Conservation (phyloP, 78 protist genomes). For the Polysphondylium violaceum region DNA sequence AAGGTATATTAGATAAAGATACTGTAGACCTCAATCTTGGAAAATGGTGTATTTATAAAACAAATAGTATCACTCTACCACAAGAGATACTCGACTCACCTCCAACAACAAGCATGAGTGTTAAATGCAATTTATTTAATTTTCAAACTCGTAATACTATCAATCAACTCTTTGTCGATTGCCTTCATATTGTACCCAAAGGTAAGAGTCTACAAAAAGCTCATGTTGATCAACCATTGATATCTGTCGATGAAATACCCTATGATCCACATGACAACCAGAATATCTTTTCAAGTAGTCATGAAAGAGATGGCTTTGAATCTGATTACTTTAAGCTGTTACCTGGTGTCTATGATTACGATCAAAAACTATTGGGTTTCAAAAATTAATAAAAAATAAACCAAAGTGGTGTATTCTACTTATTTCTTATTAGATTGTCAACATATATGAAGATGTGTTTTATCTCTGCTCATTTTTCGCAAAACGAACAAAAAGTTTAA, state of each 20-base stretch:
- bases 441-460: no score
- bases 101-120: background rate
- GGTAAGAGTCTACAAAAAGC: background rate
- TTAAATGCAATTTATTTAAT: background rate
- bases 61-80: background rate
- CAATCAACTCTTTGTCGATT: background rate
- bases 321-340: background rate
- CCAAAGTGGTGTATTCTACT: no score
- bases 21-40: background rate
- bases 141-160: background rate
- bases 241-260: background rate
- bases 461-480: no score
- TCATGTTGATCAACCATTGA: background rate
- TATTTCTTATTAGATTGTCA: no score
- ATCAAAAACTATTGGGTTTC: background rate
- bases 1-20: background rate
- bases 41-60: background rate
- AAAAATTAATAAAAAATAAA: no score
- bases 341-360: background rate
- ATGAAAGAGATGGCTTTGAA: background rate
- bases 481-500: no score
- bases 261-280: background rate
- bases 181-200: background rate
- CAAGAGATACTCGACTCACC: background rate
- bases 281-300: background rate